phyloP scores from a whole-genome alignment of 306 rosid genomes.

The Castanea mollissima region DNA sequence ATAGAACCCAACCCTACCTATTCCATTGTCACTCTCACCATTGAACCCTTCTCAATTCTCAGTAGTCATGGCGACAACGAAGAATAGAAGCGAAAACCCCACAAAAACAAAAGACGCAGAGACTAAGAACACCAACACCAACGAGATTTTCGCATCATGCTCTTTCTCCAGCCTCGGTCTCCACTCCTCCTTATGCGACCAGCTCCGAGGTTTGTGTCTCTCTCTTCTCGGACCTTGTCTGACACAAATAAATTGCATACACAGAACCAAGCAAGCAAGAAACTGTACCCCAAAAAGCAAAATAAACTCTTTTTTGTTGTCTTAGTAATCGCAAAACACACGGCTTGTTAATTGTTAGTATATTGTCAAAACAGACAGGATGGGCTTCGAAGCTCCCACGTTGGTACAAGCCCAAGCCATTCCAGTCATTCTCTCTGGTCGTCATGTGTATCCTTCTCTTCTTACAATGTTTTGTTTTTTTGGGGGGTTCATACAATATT shows the following conservation, averaged over 20 bases:
- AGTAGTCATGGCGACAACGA: conserved; percentile 22
- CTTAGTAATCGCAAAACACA: not conserved
- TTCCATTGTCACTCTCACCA: too few relatives aligned
- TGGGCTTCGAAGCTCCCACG: conserved; percentile 84
- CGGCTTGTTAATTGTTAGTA: not conserved
- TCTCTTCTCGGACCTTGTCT: not conserved
- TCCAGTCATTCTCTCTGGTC: conserved; percentile 77
- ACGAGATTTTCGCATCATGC: conserved; percentile 62
- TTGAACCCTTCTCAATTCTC: not conserved
- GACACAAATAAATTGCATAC: not conserved
- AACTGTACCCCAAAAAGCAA: not conserved
- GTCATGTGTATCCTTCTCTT: conserved; percentile 67
- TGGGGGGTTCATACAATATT: too few relatives aligned
- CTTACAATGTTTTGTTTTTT: too few relatives aligned
- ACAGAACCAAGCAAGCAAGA: not conserved
- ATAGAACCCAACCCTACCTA: too few relatives aligned
- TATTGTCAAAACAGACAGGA: conserved; percentile 45
- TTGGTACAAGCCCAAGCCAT: conserved; percentile 82
- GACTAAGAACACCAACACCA: conserved; percentile 9
- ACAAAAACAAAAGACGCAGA: conserved; percentile 1
- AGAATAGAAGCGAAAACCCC: conserved; percentile 20
- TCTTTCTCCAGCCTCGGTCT: conserved; percentile 87
- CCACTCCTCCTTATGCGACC: conserved; percentile 63
- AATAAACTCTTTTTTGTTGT: not conserved
- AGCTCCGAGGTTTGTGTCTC: conserved; percentile 58